Evolutionary conservation across 108 stramenopile species (phyloP).

Genomic region (Nitzschia putrida): DNA sequence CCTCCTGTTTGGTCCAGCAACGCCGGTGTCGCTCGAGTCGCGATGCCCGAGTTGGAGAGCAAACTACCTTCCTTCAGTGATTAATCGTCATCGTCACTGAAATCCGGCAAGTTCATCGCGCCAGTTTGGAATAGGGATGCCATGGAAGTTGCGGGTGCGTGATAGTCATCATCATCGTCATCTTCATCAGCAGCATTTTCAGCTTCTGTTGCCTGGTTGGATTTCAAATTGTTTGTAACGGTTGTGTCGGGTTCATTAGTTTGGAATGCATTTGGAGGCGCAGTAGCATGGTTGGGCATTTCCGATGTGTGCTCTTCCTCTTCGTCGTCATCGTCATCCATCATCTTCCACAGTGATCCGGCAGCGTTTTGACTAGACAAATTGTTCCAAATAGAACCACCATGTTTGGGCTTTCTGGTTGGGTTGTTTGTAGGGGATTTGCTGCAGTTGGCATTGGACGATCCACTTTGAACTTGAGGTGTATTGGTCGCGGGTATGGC

Average conservation of each 20-base stretch:
- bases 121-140: slow-evolving; percentile 1
- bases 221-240: background rate
- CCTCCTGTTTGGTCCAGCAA: slow-evolving; percentile 50
- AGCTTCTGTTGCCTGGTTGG: background rate
- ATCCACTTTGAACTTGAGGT: too few species aligned
- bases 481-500: too few species aligned
- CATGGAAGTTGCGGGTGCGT: background rate
- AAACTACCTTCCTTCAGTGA: slow-evolving; percentile 15
- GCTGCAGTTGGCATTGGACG: too few species aligned
- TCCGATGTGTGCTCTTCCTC: background rate
- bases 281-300: background rate
- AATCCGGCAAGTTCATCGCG: slow-evolving; percentile 5
- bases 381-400: background rate
- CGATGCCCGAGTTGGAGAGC: slow-evolving; percentile 13
- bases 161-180: background rate
- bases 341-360: background rate
- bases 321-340: slow-evolving; percentile 9
- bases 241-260: too few species aligned
- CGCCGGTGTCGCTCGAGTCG: slow-evolving; percentile 57
- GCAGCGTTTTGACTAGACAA: background rate
- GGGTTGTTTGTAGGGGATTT: too few species aligned
- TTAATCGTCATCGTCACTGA: slow-evolving; percentile 13
- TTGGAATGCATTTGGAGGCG: too few species aligned
- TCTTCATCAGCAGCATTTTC: background rate
- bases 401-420: background rate